A percentile compares a stretch with the other conserved stretches of the same genome.
Conservation (phyloP, 1,284 basidiomycete genomes). For the Papiliotrema flavescens region DNA sequence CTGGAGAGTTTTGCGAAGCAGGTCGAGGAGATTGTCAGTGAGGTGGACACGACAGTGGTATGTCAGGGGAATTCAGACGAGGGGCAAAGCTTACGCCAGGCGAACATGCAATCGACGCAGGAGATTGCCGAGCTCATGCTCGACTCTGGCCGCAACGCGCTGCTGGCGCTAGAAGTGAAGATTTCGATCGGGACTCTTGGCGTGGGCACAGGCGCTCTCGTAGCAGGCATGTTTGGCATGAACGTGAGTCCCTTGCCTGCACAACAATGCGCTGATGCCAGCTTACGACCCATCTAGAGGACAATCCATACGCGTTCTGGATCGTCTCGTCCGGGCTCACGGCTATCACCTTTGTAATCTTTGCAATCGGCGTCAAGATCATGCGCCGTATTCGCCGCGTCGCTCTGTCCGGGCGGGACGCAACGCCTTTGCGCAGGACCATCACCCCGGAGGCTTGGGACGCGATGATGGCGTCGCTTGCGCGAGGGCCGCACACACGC, state of each 20-base stretch:
- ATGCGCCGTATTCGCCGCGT: constrained; percentile 43
- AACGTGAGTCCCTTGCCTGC: constrained; percentile 61
- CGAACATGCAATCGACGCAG: constrained; percentile 91
- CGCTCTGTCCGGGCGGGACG: constrained; percentile 26
- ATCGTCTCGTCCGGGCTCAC: constrained; percentile 38
- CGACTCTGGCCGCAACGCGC: constrained; percentile 90
- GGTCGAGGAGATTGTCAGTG: constrained; percentile 90
- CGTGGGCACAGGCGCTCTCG: constrained; percentile 83
- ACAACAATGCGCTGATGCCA: constrained; percentile 13
- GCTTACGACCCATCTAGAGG: constrained; percentile 46
- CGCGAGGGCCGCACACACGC: neutral
- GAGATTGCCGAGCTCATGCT: constrained; percentile 96
- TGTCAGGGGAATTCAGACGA: neutral
- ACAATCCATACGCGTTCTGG: constrained; percentile 47
- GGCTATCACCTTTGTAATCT: constrained; percentile 37
- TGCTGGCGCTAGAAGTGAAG: constrained; percentile 87
- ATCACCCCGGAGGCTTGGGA: constrained; percentile 3
- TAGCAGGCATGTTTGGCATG: constrained; percentile 94
- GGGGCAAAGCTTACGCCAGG: constrained; percentile 50
- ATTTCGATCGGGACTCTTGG: constrained; percentile 94
- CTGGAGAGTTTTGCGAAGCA: constrained; percentile 93
- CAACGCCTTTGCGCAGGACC: neutral
- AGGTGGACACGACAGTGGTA: constrained; percentile 83
- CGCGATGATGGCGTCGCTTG: neutral
- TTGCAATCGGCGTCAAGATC: constrained; percentile 35